Conservation (phyloP, 495 filamentous ascomycete genomes). For the Hypoxylon lenormandii region DNA sequence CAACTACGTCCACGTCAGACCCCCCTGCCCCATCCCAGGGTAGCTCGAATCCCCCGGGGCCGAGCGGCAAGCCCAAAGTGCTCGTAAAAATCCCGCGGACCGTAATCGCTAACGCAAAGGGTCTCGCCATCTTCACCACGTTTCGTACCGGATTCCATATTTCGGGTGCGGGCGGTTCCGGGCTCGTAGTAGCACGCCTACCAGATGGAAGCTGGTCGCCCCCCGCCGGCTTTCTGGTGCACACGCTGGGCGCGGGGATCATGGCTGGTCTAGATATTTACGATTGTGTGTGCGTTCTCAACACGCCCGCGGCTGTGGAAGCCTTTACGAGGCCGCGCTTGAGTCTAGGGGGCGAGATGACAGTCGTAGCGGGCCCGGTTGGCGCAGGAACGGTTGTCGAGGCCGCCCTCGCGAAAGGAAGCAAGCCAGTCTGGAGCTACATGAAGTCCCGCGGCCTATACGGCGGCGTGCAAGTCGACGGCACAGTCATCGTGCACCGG, state of each 20-base stretch:
- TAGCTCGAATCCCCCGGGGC: conserved; percentile 10
- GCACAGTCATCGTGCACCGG: conserved; percentile 78
- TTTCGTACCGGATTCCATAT: conserved; percentile 85
- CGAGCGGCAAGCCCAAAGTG: conserved; percentile 31
- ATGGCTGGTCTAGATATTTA: conserved; percentile 85
- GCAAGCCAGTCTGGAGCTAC: conserved; percentile 76
- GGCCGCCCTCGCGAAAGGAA: conserved; percentile 31
- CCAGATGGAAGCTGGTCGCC: conserved; percentile 81
- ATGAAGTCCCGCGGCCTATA: conserved; percentile 82
- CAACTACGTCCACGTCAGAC: conserved; percentile 22
- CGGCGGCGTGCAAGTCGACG: conserved; percentile 79
- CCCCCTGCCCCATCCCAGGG: conserved; percentile 10
- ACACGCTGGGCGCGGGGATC: conserved; percentile 80
- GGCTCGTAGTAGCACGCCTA: conserved; percentile 75
- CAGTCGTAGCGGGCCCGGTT: conserved; percentile 77
- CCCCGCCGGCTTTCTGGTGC: conserved; percentile 81
- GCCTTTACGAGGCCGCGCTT: conserved; percentile 77
- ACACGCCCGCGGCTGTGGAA: conserved; percentile 75
- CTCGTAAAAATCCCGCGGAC: conserved; percentile 79
- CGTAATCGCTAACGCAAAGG: conserved; percentile 77
- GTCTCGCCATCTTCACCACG: conserved; percentile 84
- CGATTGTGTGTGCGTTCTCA: conserved; percentile 85
- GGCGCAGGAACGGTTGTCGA: conserved; percentile 72
- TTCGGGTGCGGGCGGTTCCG: conserved; percentile 81
- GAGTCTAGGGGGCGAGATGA: conserved; percentile 79